Evolutionary conservation across 768 basidiomycete genomes (phyloP), one percentile per base, ranked within the genome.

Genomic region (Termitomyces sp.): DNA sequence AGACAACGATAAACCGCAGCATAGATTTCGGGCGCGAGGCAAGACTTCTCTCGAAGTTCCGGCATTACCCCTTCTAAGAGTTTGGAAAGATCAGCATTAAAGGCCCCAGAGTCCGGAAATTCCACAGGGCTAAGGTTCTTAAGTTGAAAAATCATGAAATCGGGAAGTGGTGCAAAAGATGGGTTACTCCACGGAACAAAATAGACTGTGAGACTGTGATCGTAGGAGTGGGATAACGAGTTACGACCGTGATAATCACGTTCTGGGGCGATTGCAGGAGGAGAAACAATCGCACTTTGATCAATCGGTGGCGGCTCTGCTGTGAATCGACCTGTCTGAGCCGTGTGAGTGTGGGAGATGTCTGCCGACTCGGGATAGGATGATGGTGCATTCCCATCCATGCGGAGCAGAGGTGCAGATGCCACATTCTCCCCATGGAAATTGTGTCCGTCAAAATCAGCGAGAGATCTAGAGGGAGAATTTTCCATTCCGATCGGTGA

Each of bases 181-280:
- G 81, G 78, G 64, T 87, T 80, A 52, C 65, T 70, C 89, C 89
- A 90, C 4, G 85, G 83, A 64, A 87, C 82, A 57, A 86, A 69
- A 53, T 74, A 52, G 18, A 24, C 35, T 18, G 49, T 11, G 12
- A 18, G 59, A 36, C 18, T 57, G 33, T 44, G 45, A 42, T 59
- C 9, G 40, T 54, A 39, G 49, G 57, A 51, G 4, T 52, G 32
- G 11, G 39, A 40, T 18, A 55, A 13, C 46, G 51, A 46, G 38
- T 35, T 24, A 6, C 20, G 42, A 53, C 40, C 40, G 15, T n/a
- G 42, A 24, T n/a, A 42, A 45, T 35, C 38, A 33, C 6, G 38
- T 55, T 58, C 46, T 20, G 54, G 55, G 48, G 50, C 24, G 28
- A 55, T 40, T 16, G 55, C n/a, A 56, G 57, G 35, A 48, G 59